phyloP scores from a whole-genome alignment of 2,329 filamentous ascomycete genomes.

The Beauveria australis region DNA sequence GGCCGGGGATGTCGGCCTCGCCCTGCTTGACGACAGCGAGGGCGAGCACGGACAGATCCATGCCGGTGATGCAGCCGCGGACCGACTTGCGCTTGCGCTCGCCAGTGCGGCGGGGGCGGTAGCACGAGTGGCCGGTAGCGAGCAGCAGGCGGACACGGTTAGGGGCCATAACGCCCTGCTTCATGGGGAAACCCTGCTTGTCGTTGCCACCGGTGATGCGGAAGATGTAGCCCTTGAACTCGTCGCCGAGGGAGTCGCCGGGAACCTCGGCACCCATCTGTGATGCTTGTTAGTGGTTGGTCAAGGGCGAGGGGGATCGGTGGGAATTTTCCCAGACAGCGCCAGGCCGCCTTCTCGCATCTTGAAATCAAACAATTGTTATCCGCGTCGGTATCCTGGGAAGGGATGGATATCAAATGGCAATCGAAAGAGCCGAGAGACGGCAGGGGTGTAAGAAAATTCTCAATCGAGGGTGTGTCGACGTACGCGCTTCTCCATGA shows the following conservation, averaged over 20 bases:
- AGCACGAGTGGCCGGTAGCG: conserved; percentile 95
- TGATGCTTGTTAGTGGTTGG: conserved; percentile 25
- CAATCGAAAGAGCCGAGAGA: conserved; percentile 10
- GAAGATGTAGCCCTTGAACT: conserved; percentile 99
- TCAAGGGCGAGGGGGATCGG: neutral
- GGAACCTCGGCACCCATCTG: conserved; percentile 86
- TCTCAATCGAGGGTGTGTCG: conserved; percentile 13
- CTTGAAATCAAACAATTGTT: neutral
- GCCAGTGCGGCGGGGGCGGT: conserved; percentile 92
- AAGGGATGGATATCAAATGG: neutral
- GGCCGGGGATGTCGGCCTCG: conserved; percentile 83
- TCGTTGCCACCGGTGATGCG: conserved; percentile 99
- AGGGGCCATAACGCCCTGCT: conserved; percentile 99
- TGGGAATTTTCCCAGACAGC: neutral
- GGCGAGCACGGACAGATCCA: conserved; percentile 90
- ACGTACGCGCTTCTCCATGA: conserved; percentile 94
- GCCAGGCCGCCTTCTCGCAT: neutral
- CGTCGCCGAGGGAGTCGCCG: conserved; percentile 91
- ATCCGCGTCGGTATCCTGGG: neutral
- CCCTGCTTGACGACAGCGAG: conserved; percentile 97
- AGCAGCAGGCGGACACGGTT: conserved; percentile 98
- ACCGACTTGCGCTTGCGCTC: conserved; percentile 99
- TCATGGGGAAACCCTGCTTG: conserved; percentile 99
- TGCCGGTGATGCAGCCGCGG: conserved; percentile 96
- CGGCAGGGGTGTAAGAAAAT: neutral